These are phyloP conservation scores for Hymenoscyphus occultus DNA, from an alignment of 2,329 filamentous ascomycete genomes.

Conservation along the genomic window DNA sequence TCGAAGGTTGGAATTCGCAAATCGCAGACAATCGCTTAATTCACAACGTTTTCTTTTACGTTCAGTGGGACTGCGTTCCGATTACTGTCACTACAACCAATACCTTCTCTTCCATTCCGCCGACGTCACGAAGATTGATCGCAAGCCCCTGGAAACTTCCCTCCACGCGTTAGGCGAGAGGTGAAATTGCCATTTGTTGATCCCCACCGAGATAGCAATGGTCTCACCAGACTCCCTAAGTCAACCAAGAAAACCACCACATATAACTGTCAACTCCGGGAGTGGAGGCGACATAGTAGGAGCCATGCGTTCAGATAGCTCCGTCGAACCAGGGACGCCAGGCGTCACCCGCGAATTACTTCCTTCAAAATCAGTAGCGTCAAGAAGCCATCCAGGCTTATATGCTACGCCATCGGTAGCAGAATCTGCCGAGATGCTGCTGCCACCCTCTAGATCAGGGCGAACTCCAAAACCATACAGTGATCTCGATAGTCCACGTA, in stretches of 20 bases:
- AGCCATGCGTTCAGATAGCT: constrained; percentile 39
- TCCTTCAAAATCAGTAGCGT: constrained; percentile 24
- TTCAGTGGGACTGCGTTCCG: constrained; percentile 7
- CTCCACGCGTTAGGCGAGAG: constrained; percentile 20
- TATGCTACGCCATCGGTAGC: constrained; percentile 29
- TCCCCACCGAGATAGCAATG: constrained; percentile 19
- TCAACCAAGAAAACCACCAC: constrained; percentile 43
- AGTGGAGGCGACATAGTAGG: constrained; percentile 45
- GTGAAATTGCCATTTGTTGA: constrained; percentile 15
- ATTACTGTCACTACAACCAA: constrained; percentile 14
- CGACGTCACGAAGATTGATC: neutral
- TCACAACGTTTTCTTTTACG: neutral
- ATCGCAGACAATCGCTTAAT: neutral
- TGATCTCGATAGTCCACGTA: constrained; percentile 46
- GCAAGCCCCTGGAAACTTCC: neutral
- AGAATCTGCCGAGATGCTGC: constrained; percentile 47
- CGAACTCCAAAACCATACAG: constrained; percentile 48
- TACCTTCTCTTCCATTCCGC: neutral
- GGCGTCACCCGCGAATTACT: constrained; percentile 33
- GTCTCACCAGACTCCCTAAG: constrained; percentile 4
- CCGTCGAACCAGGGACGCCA: constrained; percentile 26
- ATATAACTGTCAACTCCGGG: constrained; percentile 63
- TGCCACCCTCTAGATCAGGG: constrained; percentile 43
- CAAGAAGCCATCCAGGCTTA: constrained; percentile 18
- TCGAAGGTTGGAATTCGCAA: neutral